Percentiles rank a stretch among this genome's conserved stretches.
phyloP scores from a whole-genome alignment of 768 basidiomycete species.

The Austroboletus eburneus region DNA sequence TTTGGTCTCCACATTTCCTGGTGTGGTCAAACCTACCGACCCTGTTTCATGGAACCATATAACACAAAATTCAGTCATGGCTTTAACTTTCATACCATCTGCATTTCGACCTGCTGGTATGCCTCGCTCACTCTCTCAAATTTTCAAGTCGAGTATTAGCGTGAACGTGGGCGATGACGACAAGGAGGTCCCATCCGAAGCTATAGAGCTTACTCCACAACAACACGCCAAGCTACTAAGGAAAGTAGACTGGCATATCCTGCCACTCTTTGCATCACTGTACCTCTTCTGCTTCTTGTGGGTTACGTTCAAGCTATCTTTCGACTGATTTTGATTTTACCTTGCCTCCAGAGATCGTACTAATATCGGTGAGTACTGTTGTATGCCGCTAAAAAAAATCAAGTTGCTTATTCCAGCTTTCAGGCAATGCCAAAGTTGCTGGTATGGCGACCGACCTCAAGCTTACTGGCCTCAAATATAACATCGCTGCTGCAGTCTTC shows the following conservation, averaged over 20 bases:
- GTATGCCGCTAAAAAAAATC: no score
- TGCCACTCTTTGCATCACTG: slow-evolving; percentile 36
- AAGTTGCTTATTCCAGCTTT: slow-evolving; percentile 9
- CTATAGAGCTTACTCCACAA: no score
- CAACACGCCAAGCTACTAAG: no score
- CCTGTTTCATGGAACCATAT: slow-evolving; percentile 1
- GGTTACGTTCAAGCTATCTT: slow-evolving; percentile 11
- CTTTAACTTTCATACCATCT: not conserved
- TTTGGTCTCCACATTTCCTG: no score
- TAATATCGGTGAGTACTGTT: slow-evolving; percentile 36
- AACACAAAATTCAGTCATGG: not conserved
- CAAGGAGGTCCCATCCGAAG: slow-evolving; percentile 1
- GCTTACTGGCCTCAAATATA: slow-evolving; percentile 35
- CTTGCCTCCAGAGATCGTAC: slow-evolving; percentile 35
- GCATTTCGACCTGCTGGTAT: not conserved
- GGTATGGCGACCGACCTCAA: slow-evolving; percentile 41
- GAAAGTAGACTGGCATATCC: no score
- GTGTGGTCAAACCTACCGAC: no score
- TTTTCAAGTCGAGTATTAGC: slow-evolving; percentile 2
- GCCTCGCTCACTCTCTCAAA: not conserved
- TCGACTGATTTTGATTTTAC: not conserved
- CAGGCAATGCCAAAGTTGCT: slow-evolving; percentile 42
- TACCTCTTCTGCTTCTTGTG: slow-evolving; percentile 42
- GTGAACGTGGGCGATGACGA: not conserved
- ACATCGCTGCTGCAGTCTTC: slow-evolving; percentile 37